Conservation (phyloP, 768 basidiomycete species). For the Termitomyces eurrhizus region DNA sequence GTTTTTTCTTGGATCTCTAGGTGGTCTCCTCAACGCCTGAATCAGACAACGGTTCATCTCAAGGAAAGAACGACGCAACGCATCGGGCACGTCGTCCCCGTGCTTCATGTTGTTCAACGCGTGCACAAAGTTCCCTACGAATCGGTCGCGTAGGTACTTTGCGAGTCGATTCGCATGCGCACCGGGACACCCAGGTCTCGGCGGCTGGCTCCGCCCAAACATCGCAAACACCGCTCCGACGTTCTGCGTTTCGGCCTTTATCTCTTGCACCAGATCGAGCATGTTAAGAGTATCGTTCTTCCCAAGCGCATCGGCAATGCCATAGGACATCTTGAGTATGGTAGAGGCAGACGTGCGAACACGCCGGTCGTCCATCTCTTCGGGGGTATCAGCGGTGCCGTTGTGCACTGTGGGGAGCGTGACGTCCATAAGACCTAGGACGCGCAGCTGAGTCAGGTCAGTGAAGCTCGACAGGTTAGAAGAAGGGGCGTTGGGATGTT, state of each 20-base stretch:
- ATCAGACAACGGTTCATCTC: constrained; percentile 72
- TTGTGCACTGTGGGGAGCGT: constrained; percentile 61
- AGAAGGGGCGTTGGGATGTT: constrained; percentile 14
- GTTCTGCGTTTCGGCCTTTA: constrained; percentile 51
- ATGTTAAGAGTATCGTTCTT: constrained; percentile 75
- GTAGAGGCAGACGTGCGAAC: constrained; percentile 89
- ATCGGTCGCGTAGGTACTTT: constrained; percentile 82
- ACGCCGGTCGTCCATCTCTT: constrained; percentile 84
- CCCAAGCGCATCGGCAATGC: constrained; percentile 92
- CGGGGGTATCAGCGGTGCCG: constrained; percentile 58
- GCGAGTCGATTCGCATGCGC: constrained; percentile 65
- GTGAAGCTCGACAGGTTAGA: constrained; percentile 74
- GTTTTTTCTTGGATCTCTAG: constrained; percentile 52
- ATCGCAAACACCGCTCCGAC: constrained; percentile 93
- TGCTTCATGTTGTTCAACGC: constrained; percentile 36
- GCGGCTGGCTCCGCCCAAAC: constrained; percentile 75
- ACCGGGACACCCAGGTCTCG: constrained; percentile 35
- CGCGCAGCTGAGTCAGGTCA: constrained; percentile 76
- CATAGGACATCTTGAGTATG: constrained; percentile 91
- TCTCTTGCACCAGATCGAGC: constrained; percentile 91
- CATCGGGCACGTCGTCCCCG: constrained; percentile 61
- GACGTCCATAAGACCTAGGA: constrained; percentile 98
- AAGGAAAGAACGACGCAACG: constrained; percentile 84
- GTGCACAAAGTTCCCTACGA: constrained; percentile 61
- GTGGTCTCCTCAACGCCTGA: constrained; percentile 20